Conservation (phyloP, 345 rosid species). For the Populus pruinosa region DNA sequence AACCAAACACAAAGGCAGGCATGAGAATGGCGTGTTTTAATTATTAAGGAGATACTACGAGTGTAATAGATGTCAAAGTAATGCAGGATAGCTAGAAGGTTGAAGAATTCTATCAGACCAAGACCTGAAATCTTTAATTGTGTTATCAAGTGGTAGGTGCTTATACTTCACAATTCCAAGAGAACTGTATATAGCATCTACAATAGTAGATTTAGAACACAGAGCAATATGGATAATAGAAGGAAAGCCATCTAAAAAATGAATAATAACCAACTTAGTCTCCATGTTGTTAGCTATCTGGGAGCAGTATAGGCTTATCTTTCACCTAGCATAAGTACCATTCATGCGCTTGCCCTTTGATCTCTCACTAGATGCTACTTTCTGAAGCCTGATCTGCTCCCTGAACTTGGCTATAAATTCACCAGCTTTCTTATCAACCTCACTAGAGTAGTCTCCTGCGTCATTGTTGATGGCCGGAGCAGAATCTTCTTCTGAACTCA, state of each 20-base stretch:
- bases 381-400: conserved; percentile 85
- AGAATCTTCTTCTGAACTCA: conserved; percentile 27
- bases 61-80: not conserved
- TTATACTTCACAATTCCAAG: not conserved
- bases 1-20: not conserved
- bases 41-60: not conserved
- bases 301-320: not conserved
- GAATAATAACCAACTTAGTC: not conserved
- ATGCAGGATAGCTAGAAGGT: not conserved
- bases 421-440: conserved; percentile 89
- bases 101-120: not conserved
- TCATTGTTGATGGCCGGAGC: conserved; percentile 13
- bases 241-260: not conserved
- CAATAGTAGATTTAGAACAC: not conserved
- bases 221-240: not conserved
- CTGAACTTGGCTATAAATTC: conserved; percentile 91
- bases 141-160: not conserved
- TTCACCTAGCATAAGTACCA: conserved; percentile 27
- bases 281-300: not conserved
- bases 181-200: not conserved
- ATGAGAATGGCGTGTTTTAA: not conserved
- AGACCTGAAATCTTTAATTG: not conserved
- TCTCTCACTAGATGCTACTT: conserved; percentile 50
- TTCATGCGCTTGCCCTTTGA: conserved; percentile 37
- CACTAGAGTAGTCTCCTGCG: conserved; percentile 41